phyloP scores from a whole-genome alignment of 2,329 filamentous ascomycete species.

The Fusarium tupiense region DNA sequence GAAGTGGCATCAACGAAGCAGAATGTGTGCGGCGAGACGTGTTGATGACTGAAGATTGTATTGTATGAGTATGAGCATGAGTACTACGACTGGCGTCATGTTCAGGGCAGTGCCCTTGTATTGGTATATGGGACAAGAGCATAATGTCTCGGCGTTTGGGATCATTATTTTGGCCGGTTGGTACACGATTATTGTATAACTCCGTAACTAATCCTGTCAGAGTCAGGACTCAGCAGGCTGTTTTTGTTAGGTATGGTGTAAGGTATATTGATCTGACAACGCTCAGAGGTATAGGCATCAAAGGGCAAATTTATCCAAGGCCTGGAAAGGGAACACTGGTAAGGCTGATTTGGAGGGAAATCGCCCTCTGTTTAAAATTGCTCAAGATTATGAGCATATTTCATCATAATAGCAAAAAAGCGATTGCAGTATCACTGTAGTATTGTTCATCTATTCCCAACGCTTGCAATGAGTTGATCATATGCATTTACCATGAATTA shows the following conservation, averaged over 20 bases:
- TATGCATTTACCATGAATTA: not conserved
- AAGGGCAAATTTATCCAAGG: not conserved
- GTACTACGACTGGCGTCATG: conserved; percentile 10
- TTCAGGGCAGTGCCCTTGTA: conserved; percentile 5
- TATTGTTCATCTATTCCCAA: not conserved
- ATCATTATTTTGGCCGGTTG: not conserved
- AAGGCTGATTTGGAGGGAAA: not conserved
- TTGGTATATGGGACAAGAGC: conserved; percentile 10
- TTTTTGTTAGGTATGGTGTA: not conserved
- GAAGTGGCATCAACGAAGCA: conserved; percentile 36
- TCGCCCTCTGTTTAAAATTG: not conserved
- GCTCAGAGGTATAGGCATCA: not conserved
- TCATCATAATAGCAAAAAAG: not conserved
- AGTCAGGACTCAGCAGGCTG: not conserved
- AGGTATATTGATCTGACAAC: not conserved
- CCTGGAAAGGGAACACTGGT: not conserved
- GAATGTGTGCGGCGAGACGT: conserved; percentile 30
- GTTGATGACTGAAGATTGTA: conserved; percentile 30
- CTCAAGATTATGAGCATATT: not conserved
- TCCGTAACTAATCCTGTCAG: not conserved
- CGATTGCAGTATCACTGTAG: not conserved
- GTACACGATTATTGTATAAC: not conserved
- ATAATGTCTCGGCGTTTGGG: conserved; percentile 17
- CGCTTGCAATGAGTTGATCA: not conserved
- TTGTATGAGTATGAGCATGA: conserved; percentile 18